Percentiles rank a stretch among this genome's conserved stretches.
Conservation (phyloP, 345 rosid species). For the Citrus hindsii region DNA sequence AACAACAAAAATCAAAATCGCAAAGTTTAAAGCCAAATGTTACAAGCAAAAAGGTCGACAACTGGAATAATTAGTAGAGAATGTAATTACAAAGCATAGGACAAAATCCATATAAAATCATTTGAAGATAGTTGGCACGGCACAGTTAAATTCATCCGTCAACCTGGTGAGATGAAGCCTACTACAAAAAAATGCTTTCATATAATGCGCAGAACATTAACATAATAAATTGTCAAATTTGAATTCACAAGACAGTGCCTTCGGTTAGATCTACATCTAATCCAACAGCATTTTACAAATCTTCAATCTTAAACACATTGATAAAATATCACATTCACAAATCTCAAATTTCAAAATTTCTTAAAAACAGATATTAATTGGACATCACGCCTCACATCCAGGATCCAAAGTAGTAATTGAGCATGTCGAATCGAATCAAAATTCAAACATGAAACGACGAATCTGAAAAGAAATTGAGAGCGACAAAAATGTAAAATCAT, state of each 20-base stretch:
- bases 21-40: not conserved
- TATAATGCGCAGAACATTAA: not conserved
- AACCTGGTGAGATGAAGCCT: not conserved
- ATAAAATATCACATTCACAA: not conserved
- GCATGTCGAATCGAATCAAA: not conserved
- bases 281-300: not conserved
- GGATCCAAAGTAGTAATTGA: not conserved
- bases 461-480: not conserved
- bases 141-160: not conserved
- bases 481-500: conserved; percentile 10
- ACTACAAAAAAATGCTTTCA: not conserved
- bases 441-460: not conserved
- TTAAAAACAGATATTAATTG: not conserved
- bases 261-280: not conserved
- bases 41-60: not conserved
- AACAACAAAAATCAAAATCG: not conserved
- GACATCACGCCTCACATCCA: not conserved
- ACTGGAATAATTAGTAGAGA: not conserved
- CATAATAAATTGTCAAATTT: not conserved
- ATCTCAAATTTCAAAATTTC: not conserved
- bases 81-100: not conserved
- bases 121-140: not conserved
- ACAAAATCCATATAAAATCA: not conserved
- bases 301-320: not conserved
- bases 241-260: not conserved